phyloP scores from a whole-genome alignment of 495 filamentous ascomycete genomes.

The Aspergillus affinis region DNA sequence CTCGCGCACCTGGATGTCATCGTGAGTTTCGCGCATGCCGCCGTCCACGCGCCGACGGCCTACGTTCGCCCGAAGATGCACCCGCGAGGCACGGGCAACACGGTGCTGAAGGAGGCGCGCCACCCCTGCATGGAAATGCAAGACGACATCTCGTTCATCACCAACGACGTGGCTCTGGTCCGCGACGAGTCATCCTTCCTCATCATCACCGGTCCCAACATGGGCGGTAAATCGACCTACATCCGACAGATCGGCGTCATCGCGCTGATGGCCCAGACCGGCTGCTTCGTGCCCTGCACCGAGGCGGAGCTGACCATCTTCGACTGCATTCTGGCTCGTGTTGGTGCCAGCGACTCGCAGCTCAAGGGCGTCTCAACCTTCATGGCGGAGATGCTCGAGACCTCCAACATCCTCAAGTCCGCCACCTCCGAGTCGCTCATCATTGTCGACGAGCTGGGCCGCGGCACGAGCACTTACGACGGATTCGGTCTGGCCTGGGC shows the following conservation, averaged over 20 bases:
- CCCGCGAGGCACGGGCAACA: constrained; percentile 83
- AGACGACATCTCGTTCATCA: constrained; percentile 97
- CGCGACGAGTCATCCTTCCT: constrained; percentile 84
- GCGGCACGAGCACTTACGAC: constrained; percentile 97
- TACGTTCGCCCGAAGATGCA: constrained; percentile 95
- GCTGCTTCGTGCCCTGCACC: constrained; percentile 92
- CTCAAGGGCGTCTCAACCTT: constrained; percentile 98
- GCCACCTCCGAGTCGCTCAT: constrained; percentile 92
- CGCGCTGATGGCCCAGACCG: constrained; percentile 94
- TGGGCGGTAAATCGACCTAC: constrained; percentile 99
- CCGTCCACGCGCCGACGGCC: constrained; percentile 86
- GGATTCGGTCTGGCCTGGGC: constrained; percentile 98
- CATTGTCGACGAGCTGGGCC: constrained; percentile 98
- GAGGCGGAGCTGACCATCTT: constrained; percentile 94
- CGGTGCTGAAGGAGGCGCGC: constrained; percentile 85
- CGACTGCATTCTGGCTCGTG: constrained; percentile 95
- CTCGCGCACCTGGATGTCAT: constrained; percentile 96
- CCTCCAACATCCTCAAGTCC: constrained; percentile 95
- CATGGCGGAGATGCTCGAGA: constrained; percentile 99
- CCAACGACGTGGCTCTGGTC: constrained; percentile 88
- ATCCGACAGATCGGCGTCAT: constrained; percentile 98
- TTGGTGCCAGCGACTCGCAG: constrained; percentile 92
- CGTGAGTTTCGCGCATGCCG: constrained; percentile 89
- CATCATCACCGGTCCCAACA: constrained; percentile 97
- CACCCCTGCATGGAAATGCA: constrained; percentile 99